These are phyloP conservation scores for Podaxis pistillaris DNA, from an alignment of 768 basidiomycete species.

Conservation along the genomic window DNA sequence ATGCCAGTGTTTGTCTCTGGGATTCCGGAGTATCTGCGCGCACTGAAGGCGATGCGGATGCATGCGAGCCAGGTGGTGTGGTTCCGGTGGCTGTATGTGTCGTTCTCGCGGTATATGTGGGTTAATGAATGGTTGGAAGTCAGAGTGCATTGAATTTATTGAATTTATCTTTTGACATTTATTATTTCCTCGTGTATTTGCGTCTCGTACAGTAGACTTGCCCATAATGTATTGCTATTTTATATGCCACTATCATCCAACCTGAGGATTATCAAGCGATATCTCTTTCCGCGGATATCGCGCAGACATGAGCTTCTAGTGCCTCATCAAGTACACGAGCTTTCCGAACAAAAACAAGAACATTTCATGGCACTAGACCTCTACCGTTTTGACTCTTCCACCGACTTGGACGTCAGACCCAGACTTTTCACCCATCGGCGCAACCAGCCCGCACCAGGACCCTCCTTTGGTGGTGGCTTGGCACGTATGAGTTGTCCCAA, in stretches of 20 bases:
- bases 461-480: slow-evolving; percentile 33
- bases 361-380: neutral
- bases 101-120: slow-evolving; percentile 90
- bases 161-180: too few species aligned
- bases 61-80: slow-evolving; percentile 81
- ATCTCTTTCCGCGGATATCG: neutral
- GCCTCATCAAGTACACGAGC: neutral
- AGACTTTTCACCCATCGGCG: slow-evolving; percentile 33
- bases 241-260: neutral
- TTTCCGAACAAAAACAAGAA: neutral
- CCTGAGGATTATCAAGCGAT: neutral
- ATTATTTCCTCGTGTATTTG: too few species aligned
- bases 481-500: slow-evolving; percentile 30
- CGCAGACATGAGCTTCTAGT: neutral
- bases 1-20: slow-evolving; percentile 57
- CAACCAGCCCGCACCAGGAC: slow-evolving; percentile 40
- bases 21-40: slow-evolving; percentile 49
- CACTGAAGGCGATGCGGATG: slow-evolving; percentile 65
- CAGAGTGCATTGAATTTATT: neutral
- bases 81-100: slow-evolving; percentile 86
- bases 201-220: too few species aligned
- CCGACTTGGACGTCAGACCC: slow-evolving; percentile 20
- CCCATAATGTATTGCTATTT: neutral
- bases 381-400: neutral
- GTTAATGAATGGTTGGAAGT: slow-evolving; percentile 78